Evolutionary conservation across 495 filamentous ascomycete genomes (phyloP).

Genomic region (Penicillium malachiteum): DNA sequence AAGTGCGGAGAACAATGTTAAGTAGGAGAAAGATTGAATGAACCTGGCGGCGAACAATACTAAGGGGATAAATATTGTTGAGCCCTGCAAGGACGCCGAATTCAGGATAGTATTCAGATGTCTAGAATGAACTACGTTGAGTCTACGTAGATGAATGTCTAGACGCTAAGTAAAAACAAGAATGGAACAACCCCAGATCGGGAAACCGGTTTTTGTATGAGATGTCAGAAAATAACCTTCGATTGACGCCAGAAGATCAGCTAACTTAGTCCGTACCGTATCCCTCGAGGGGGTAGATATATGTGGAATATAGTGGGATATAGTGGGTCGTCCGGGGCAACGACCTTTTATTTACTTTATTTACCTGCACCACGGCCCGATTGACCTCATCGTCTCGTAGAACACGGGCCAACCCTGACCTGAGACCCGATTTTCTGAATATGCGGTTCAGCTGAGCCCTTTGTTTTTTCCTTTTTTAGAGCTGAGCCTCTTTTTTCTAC

Average conservation of each 20-base stretch:
- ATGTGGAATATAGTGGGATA: too few relatives aligned
- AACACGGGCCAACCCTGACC: slow-evolving; percentile 19
- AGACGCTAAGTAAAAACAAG: slow-evolving; percentile 1
- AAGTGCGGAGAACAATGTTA: slow-evolving; percentile 5
- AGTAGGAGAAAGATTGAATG: not conserved
- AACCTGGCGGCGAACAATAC: slow-evolving; percentile 4
- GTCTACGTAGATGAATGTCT: not conserved
- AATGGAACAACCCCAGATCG: slow-evolving; percentile 1
- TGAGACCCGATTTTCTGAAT: not conserved
- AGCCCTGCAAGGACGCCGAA: not conserved
- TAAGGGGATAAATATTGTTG: not conserved
- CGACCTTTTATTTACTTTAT: slow-evolving; percentile 21
- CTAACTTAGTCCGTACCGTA: too few relatives aligned
- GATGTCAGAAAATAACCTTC: slow-evolving; percentile 12
- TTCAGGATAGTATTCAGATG: too few relatives aligned
- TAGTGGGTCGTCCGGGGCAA: slow-evolving; percentile 30
- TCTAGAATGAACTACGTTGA: too few relatives aligned
- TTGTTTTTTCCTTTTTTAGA: slow-evolving; percentile 1
- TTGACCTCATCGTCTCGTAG: slow-evolving; percentile 27
- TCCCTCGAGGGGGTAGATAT: too few relatives aligned
- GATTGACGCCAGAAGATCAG: slow-evolving; percentile 12
- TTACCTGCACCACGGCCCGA: slow-evolving; percentile 6
- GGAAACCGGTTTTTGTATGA: slow-evolving; percentile 13
- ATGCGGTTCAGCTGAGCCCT: slow-evolving; percentile 1
- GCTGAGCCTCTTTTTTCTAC: slow-evolving; percentile 2